These are phyloP conservation scores for Claviceps digitariae DNA, from an alignment of 2,329 filamentous ascomycete species.

Conservation along the genomic window DNA sequence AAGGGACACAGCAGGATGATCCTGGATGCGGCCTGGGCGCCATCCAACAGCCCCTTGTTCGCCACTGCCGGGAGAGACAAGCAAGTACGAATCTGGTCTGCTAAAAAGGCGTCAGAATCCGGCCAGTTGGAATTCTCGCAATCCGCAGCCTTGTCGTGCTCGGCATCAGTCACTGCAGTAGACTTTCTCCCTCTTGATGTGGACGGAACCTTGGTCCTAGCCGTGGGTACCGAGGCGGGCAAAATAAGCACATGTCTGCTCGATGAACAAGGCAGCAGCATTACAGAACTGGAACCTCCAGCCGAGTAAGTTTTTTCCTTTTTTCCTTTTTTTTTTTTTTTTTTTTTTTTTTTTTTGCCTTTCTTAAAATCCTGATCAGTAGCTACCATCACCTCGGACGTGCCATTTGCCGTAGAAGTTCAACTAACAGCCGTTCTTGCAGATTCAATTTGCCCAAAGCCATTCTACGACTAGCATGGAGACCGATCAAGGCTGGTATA, in stretches of 20 bases:
- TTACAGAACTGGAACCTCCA: conserved; percentile 20
- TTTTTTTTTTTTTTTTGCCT: neutral
- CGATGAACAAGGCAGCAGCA: conserved; percentile 24
- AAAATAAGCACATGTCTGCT: conserved; percentile 30
- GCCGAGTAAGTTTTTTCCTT: conserved; percentile 23
- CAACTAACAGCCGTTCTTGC: conserved; percentile 7
- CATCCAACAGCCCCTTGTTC: conserved; percentile 45
- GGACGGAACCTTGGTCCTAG: conserved; percentile 28
- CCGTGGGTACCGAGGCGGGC: conserved; percentile 44
- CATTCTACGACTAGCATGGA: conserved; percentile 57
- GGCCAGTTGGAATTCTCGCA: conserved; percentile 33
- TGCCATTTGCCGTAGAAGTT: neutral
- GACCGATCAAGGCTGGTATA: conserved; percentile 29
- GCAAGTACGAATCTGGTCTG: conserved; percentile 57
- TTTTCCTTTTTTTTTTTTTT: neutral
- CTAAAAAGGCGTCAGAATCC: conserved; percentile 16
- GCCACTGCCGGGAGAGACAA: conserved; percentile 88
- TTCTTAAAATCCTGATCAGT: neutral
- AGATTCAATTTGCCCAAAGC: conserved; percentile 42
- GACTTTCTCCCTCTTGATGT: conserved; percentile 40
- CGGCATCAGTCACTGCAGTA: conserved; percentile 55
- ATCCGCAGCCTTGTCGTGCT: conserved; percentile 37
- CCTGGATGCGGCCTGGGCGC: conserved; percentile 73
- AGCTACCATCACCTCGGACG: neutral
- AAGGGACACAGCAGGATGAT: conserved; percentile 93